Conservation (phyloP, 2,329 filamentous ascomycete genomes). For the Graphilbum fragrans region DNA sequence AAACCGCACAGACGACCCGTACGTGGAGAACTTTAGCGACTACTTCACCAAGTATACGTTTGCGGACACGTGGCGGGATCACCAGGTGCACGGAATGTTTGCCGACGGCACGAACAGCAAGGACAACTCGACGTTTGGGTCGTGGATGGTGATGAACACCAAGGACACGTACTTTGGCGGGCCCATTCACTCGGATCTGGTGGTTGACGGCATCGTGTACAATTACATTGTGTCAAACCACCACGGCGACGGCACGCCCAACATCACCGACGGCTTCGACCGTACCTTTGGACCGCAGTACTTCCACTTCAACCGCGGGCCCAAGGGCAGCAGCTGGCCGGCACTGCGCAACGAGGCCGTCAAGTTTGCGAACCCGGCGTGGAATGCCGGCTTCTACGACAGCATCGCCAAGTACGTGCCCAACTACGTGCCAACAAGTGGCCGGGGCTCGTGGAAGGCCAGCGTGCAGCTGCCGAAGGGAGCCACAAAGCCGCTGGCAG, state of each 20-base stretch:
- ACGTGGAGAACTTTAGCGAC: constrained; percentile 41
- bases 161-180: constrained; percentile 51
- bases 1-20: constrained; percentile 39
- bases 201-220: constrained; percentile 53
- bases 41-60: constrained; percentile 57
- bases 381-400: constrained; percentile 47
- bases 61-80: constrained; percentile 34
- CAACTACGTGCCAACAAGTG: constrained; percentile 36
- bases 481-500: neutral
- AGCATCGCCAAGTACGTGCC: constrained; percentile 39
- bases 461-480: neutral
- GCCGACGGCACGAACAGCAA: constrained; percentile 26
- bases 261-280: constrained; percentile 53
- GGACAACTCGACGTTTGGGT: constrained; percentile 34
- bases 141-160: constrained; percentile 54
- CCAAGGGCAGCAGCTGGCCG: constrained; percentile 29
- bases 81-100: constrained; percentile 39
- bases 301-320: constrained; percentile 50
- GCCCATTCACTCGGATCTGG: constrained; percentile 48
- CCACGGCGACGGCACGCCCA: constrained; percentile 47
- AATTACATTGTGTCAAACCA: constrained; percentile 53
- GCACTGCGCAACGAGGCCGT: constrained; percentile 40
- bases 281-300: constrained; percentile 53
- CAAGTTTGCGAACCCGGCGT: constrained; percentile 34
- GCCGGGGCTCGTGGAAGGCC: neutral